Percentiles rank a stretch among this genome's conserved stretches.
Evolutionary conservation across 768 basidiomycete genomes (phyloP).

Genomic region (Boletellus emodensis): DNA sequence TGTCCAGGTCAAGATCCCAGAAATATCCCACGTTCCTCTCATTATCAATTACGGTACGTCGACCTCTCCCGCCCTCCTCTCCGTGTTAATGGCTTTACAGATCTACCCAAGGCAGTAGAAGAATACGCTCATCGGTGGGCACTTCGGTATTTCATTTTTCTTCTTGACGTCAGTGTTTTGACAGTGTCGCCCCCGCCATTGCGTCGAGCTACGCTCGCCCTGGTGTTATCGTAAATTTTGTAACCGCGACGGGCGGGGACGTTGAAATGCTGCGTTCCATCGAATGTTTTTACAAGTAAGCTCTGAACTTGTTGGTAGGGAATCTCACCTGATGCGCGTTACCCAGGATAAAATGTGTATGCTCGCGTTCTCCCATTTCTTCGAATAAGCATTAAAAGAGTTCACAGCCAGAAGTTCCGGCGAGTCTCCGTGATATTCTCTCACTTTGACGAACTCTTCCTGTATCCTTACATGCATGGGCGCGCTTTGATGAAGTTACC

Average conservation of each 20-base stretch:
- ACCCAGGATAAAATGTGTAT: constrained; percentile 81
- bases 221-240: constrained; percentile 93
- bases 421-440: constrained; percentile 86
- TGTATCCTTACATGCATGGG: constrained; percentile 79
- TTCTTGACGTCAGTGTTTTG: constrained; percentile 7
- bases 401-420: constrained; percentile 81
- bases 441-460: constrained; percentile 55
- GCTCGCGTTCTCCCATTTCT: constrained; percentile 26
- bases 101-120: constrained; percentile 92
- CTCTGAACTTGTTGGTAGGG: constrained; percentile 6
- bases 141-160: neutral
- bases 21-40: constrained; percentile 85
- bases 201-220: constrained; percentile 80
- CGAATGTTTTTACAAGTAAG: constrained; percentile 97
- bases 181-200: constrained; percentile 80
- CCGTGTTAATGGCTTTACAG: constrained; percentile 36
- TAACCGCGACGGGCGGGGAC: constrained; percentile 95
- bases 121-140: constrained; percentile 91
- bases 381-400: constrained; percentile 19
- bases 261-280: constrained; percentile 98
- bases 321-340: constrained; percentile 13
- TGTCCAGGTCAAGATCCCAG: constrained; percentile 85
- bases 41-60: constrained; percentile 88
- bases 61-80: neutral
- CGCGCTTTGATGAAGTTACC: constrained; percentile 31